phyloP scores from a whole-genome alignment of 176 grass and related monocot genomes.

The Aegilops speltoides region DNA sequence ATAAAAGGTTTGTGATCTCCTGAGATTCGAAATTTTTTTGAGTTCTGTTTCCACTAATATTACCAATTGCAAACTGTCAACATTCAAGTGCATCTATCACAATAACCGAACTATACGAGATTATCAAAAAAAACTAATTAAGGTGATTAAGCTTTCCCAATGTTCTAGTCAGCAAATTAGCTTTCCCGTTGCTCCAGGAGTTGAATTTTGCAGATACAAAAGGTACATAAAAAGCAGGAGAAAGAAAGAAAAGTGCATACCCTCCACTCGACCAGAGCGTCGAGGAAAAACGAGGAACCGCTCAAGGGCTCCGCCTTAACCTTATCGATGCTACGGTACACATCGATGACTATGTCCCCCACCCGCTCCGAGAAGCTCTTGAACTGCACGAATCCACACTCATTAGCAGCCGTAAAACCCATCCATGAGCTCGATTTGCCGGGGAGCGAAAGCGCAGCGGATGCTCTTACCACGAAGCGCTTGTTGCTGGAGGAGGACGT shows the following conservation, averaged over 20 bases:
- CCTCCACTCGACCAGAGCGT: conserved; percentile 72
- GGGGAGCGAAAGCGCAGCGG: background rate
- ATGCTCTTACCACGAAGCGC: conserved; percentile 72
- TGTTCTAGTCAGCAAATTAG: conserved; percentile 6
- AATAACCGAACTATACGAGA: background rate
- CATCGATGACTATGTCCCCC: conserved; percentile 83
- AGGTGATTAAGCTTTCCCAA: background rate
- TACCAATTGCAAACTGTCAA: background rate
- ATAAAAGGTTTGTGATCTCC: conserved; percentile 6
- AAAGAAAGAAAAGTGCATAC: conserved; percentile 35
- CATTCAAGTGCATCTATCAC: background rate
- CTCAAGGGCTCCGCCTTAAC: conserved; percentile 71
- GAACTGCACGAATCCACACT: conserved; percentile 51
- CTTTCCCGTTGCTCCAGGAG: background rate
- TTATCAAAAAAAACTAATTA: background rate
- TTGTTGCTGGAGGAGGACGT: conserved; percentile 59
- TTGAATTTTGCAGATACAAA: background rate
- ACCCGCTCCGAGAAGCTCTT: conserved; percentile 86
- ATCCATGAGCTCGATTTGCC: background rate
- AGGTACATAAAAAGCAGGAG: background rate
- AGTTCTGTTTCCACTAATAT: background rate
- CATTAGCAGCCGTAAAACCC: conserved; percentile 6
- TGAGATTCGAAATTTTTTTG: conserved; percentile 12
- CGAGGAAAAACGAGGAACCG: conserved; percentile 85
- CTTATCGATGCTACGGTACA: conserved; percentile 64